Evolutionary conservation across 139 green algal genomes (phyloP).

Genomic region (Chlorokybus atmophyticus): DNA sequence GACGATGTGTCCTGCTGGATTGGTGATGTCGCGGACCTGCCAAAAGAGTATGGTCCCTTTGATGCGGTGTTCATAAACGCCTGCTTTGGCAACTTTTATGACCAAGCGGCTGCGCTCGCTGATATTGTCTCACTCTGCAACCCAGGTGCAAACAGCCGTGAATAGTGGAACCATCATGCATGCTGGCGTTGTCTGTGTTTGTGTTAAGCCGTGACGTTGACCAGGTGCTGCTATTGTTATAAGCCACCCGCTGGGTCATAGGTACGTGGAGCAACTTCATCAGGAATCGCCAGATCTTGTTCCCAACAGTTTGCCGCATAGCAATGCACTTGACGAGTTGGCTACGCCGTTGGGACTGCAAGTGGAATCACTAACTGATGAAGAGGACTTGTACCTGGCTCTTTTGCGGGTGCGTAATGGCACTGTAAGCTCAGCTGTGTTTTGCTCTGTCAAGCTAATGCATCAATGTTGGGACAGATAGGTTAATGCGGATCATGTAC

Average conservation of each 20-base stretch:
- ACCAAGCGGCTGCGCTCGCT: constrained; percentile 1
- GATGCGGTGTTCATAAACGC: constrained; percentile 20
- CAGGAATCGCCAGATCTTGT: neutral
- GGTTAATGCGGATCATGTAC: too few relatives aligned
- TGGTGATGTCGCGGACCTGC: constrained; percentile 10
- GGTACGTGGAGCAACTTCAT: neutral
- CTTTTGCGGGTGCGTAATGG: neutral
- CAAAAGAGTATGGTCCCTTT: neutral
- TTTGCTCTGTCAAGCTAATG: too few relatives aligned
- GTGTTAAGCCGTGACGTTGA: too few relatives aligned
- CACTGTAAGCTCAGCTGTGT: neutral
- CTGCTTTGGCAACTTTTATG: constrained; percentile 17
- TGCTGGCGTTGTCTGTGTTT: too few relatives aligned
- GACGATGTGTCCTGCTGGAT: constrained; percentile 14
- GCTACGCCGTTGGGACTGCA: neutral
- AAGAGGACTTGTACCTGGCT: neutral
- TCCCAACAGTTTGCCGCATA: neutral
- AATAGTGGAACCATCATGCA: too few relatives aligned
- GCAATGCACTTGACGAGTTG: neutral
- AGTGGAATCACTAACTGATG: neutral
- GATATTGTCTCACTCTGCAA: too few relatives aligned
- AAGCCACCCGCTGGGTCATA: neutral
- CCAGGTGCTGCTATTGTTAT: neutral
- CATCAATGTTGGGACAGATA: too few relatives aligned
- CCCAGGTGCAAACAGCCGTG: too few relatives aligned